Base-by-base conservation (phyloP, 2,329 filamentous ascomycete genomes). In the Exophiala bonariae region DNA sequence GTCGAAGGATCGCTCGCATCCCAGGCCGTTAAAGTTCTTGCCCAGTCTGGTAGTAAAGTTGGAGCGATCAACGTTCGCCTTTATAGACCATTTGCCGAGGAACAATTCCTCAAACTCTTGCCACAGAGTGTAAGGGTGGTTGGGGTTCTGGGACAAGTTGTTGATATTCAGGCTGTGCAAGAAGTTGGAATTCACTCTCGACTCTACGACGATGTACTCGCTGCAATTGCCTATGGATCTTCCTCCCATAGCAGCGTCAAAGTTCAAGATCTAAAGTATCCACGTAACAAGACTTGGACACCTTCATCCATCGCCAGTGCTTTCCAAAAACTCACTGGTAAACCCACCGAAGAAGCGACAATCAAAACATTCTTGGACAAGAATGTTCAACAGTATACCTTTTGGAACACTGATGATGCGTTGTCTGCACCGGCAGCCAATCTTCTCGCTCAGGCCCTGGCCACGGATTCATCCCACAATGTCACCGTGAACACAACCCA, bases 41-140 rank as follows among this genome's bases (percentile, higher is more conserved):
- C 87, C 22, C 78, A 81, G 54, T 79, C 85, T 55, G 90, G 86
- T 56, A 79, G 80, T 63, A 89, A 85, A 71, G 81, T 96, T 52
- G 93, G 93, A 60, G 86, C 92, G 31, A 78, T 99, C 68, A 92
- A 89, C 61, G 92, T 97, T 37, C 87, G 93, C 55, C 79, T 99
- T 45, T 99, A 97, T 76, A 83, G 92, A 34, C 93, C 93, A 13
- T 97, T 99, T 63, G 82, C 93, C 23, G 93, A 99, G 72, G 90
- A 96, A 66, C 87, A 89, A 41, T 97, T 99, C 77, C 75, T 97
- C 54, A 83, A 86, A 57, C 80, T 81, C 9, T 79, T 99, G 20
- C 90, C 93, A 26, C 76, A 82, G 58, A 87, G 87, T 28, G 81
- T 85, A 37, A 82, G 81, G 69, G 86, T 80, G 53, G 78, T 99